phyloP scores from a whole-genome alignment of 768 basidiomycete species.

The Mycena floridula region DNA sequence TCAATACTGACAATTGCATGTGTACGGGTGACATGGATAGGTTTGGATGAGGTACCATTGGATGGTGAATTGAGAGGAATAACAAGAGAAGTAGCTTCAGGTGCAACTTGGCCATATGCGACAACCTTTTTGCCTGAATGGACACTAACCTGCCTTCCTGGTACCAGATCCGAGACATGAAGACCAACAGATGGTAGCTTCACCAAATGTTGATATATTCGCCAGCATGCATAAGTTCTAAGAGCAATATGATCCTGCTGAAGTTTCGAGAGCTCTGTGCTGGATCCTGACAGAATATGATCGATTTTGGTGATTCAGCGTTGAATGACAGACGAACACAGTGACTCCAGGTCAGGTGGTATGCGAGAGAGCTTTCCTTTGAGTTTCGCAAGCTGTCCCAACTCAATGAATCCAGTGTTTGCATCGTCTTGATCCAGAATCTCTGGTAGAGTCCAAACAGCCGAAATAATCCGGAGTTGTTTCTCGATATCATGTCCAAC shows the following conservation, averaged over 20 bases:
- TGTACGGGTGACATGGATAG: slow-evolving; percentile 4
- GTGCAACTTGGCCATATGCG: slow-evolving; percentile 4
- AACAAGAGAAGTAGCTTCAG: neutral
- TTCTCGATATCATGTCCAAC: neutral
- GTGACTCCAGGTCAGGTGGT: no score
- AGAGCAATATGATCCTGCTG: neutral
- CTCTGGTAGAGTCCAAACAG: neutral
- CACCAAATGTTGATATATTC: neutral
- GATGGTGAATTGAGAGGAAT: neutral
- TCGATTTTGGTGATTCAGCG: no score
- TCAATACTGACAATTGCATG: slow-evolving; percentile 8
- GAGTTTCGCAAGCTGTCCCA: neutral
- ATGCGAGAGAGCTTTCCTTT: neutral
- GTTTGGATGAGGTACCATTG: neutral
- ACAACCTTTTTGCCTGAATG: slow-evolving; percentile 3
- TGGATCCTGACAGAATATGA: no score
- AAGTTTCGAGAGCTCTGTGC: no score
- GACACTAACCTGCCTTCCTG: neutral
- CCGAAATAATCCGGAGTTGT: neutral
- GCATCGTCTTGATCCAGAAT: neutral
- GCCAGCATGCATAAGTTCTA: neutral
- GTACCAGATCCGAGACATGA: neutral
- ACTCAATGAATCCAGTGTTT: neutral
- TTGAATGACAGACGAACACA: no score
- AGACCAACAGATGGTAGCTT: neutral